phyloP scores from a whole-genome alignment of 495 filamentous ascomycete genomes.

The Cladorrhinum samala region DNA sequence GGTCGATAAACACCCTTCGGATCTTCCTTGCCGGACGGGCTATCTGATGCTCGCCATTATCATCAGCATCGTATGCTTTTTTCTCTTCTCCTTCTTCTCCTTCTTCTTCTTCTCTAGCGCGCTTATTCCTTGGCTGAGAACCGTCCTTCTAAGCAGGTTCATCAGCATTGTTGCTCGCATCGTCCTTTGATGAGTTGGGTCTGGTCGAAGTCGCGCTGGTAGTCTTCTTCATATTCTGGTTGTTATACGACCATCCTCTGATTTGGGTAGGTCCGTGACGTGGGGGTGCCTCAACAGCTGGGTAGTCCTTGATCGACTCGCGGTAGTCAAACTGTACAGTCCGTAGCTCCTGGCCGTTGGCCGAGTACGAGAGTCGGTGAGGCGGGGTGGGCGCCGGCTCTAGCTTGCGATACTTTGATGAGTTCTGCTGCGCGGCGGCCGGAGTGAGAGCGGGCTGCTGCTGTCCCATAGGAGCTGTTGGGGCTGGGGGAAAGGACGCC shows the following conservation, averaged over 20 bases:
- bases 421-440: neutral
- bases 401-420: conserved; percentile 41
- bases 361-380: conserved; percentile 33
- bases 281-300: conserved; percentile 38
- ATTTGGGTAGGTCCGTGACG: conserved; percentile 40
- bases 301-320: conserved; percentile 43
- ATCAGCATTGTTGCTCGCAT: neutral
- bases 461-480: conserved; percentile 23
- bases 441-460: conserved; percentile 17
- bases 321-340: conserved; percentile 45
- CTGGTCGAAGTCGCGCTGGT: conserved; percentile 25
- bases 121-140: neutral
- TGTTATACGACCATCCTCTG: conserved; percentile 46
- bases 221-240: conserved; percentile 5
- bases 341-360: conserved; percentile 38
- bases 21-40: neutral
- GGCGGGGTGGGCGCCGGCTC: conserved; percentile 43
- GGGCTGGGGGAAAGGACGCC: conserved; percentile 14
- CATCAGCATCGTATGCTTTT: too few species aligned
- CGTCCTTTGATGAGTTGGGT: neutral
- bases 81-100: neutral
- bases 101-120: neutral
- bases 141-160: conserved; percentile 1
- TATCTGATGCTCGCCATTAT: too few species aligned
- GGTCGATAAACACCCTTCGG: neutral